Base-by-base conservation (phyloP, 805 yeast species). In the Candida fluviatilis region DNA sequence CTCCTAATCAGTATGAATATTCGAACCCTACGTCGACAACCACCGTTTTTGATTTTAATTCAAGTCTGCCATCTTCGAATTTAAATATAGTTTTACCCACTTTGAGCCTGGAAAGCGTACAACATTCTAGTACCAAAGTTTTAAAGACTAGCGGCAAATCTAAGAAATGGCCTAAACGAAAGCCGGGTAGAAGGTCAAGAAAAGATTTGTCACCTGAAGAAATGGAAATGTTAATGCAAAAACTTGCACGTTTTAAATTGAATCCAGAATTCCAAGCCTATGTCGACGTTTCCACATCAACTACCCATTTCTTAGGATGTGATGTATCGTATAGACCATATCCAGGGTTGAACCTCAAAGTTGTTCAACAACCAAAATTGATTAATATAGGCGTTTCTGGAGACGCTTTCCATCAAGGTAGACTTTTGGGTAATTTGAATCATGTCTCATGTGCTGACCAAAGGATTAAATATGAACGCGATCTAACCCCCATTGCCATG, bases 401-500 rank as follows among this genome's bases (percentile, higher is more conserved):
- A 13, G 12, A 31, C 4, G 26, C 25, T 17, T 8, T 31, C 17
- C 5, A 18, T 7, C 25, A 19, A 11, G 7, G 5, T n/a, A 17
- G 10, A 18, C 10, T 31, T 8, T 16, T n/a, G 21, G 8, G n/a
- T 7, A 5, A 15, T 18, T 18, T 31, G 25, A 8, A 15, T 4
- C 24, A 31, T 18, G 26, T 18, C 18, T 13, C 26, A 18, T 19
- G 28, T 14, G 17, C 15, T 12, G 16, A 18, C n/a, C 17, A 39
- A 34, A 39, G 52, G 35, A 35, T 36, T 2, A 49, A 41, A 18
- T 45, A 41, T 27, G 19, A 40, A 8, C 37, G 52, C 25, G 41
- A 42, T 18, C 38, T 51, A 21, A 37, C 33, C n/a, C 32, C 12
- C 11, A 21, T 35, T 35, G 19, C 24, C 4, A 23, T 13, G 14